phyloP scores from a whole-genome alignment of 1,284 basidiomycete species.

The Cryptococcus sp. region DNA sequence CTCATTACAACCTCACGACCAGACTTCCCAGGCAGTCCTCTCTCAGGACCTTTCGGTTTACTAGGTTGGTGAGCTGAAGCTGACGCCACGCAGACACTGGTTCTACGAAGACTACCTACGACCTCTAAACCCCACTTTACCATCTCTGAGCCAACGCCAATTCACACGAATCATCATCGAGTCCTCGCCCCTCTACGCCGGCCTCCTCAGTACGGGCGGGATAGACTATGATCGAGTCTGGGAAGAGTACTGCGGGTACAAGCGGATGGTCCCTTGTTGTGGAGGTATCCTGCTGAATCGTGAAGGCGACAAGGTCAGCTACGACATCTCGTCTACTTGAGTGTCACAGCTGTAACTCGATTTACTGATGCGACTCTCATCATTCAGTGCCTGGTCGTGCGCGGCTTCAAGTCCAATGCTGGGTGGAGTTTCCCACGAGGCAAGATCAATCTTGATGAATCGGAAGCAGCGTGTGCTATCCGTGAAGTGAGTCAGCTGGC shows the following conservation, averaged over 20 bases:
- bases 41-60: neutral
- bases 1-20: neutral
- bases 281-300: slow-evolving; percentile 94
- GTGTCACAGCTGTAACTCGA: neutral
- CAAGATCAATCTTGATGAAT: slow-evolving; percentile 95
- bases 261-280: slow-evolving; percentile 97
- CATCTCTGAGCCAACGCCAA: slow-evolving; percentile 82
- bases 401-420: slow-evolving; percentile 94
- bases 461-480: slow-evolving; percentile 77
- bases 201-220: slow-evolving; percentile 29
- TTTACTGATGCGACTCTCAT: neutral
- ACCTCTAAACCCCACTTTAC: slow-evolving; percentile 82
- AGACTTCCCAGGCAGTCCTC: neutral
- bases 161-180: slow-evolving; percentile 92
- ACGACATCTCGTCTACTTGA: neutral
- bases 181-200: slow-evolving; percentile 40
- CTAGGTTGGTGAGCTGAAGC: neutral
- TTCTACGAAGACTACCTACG: slow-evolving; percentile 99
- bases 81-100: slow-evolving; percentile 74
- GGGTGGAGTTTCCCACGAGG: slow-evolving; percentile 99
- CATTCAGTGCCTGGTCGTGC: slow-evolving; percentile 85
- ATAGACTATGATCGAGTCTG: slow-evolving; percentile 53
- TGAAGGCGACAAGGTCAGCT: slow-evolving; percentile 81
- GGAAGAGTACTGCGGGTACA: slow-evolving; percentile 72
- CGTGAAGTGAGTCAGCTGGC: slow-evolving; percentile 68